These are phyloP conservation scores for Naganishia albida DNA, from an alignment of 1,284 basidiomycete genomes.

Conservation along the genomic window DNA sequence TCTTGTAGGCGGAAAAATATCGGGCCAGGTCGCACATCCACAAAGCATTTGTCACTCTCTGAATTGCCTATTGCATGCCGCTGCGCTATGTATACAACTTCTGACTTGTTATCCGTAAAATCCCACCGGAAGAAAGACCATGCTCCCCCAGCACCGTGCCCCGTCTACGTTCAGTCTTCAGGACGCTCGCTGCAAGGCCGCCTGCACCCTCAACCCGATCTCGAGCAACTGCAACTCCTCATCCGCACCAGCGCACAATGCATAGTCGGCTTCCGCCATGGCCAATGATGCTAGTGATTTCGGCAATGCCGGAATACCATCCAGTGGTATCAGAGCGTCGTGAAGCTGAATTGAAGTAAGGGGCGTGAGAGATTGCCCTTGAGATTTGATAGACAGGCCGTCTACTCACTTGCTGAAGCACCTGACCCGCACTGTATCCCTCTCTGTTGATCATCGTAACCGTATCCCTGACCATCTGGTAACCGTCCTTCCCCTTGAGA, in stretches of 20 bases:
- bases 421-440: constrained; percentile 89
- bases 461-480: constrained; percentile 69
- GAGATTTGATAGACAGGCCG: no score
- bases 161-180: no score
- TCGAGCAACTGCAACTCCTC: constrained; percentile 95
- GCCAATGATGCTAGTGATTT: constrained; percentile 81
- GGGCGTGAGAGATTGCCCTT: neutral
- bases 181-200: constrained; percentile 56
- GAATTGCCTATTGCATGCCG: no score
- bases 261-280: constrained; percentile 95
- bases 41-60: no score
- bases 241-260: constrained; percentile 94
- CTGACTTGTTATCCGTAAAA: no score
- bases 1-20: no score
- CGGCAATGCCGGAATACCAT: constrained; percentile 73
- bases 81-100: no score
- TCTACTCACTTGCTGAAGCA: constrained; percentile 74
- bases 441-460: constrained; percentile 77
- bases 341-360: constrained; percentile 67
- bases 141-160: no score
- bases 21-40: no score
- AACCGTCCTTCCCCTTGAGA: constrained; percentile 61
- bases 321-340: constrained; percentile 81
- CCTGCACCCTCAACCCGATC: constrained; percentile 75
- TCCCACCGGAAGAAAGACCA: no score